Conservation (phyloP, 768 basidiomycete genomes). For the Dacryopinax primogenitus region DNA sequence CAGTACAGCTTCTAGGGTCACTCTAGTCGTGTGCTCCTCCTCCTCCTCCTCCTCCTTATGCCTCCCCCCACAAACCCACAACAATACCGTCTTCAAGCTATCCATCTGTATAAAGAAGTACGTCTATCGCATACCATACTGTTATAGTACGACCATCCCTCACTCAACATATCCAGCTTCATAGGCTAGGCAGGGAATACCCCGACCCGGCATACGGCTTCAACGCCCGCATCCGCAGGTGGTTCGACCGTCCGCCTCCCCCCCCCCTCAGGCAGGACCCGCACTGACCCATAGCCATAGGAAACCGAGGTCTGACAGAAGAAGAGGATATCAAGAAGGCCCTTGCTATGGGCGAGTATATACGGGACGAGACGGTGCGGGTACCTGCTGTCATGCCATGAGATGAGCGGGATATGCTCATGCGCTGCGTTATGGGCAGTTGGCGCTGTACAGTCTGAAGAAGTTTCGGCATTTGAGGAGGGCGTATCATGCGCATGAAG, state of each 20-base stretch:
- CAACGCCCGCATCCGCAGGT: constrained; percentile 50
- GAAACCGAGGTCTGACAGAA: constrained; percentile 53
- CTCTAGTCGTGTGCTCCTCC: not conserved
- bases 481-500: constrained; percentile 36
- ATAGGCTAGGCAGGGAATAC: constrained; percentile 67
- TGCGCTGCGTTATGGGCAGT: constrained; percentile 38
- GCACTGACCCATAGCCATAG: constrained; percentile 27
- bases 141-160: no score
- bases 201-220: constrained; percentile 73
- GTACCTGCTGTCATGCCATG: not conserved
- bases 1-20: not conserved
- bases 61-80: not conserved
- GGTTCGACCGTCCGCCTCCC: constrained; percentile 55
- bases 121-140: not conserved
- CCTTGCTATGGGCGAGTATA: constrained; percentile 63
- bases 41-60: not conserved
- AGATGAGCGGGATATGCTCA: not conserved
- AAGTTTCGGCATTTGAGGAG: constrained; percentile 72
- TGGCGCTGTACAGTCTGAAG: constrained; percentile 66
- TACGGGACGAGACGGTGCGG: constrained; percentile 55
- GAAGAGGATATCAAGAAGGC: constrained; percentile 64
- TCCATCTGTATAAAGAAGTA: constrained; percentile 63
- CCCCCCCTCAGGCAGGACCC: not conserved
- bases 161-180: constrained; percentile 29
- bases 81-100: constrained; percentile 38